Evolutionary conservation across 768 basidiomycete genomes (phyloP).

Genomic region (Collybia nuda): DNA sequence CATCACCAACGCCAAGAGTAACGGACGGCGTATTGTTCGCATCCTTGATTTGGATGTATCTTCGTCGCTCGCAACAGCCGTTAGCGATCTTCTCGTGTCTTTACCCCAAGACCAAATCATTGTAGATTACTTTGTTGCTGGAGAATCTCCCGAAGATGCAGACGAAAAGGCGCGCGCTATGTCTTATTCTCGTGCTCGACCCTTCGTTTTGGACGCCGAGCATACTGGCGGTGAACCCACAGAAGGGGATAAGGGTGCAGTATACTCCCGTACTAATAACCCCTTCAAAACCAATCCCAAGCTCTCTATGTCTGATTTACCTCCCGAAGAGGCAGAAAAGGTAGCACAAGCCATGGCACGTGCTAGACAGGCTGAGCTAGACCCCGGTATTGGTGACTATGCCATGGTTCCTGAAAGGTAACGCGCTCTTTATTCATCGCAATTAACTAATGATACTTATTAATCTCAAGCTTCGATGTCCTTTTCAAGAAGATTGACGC

Average conservation of each 20-base stretch:
- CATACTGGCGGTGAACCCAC: neutral
- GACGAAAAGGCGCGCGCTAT: slow-evolving; percentile 1
- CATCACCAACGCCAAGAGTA: neutral
- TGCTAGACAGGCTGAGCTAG: no score
- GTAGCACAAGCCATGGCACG: no score
- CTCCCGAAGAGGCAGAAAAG: no score
- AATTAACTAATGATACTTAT: neutral
- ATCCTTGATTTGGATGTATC: neutral
- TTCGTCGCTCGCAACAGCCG: neutral
- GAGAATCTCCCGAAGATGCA: slow-evolving; percentile 1
- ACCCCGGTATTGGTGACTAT: no score
- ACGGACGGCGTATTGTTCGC: neutral
- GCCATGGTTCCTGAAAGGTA: neutral
- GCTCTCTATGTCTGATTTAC: no score
- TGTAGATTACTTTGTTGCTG: slow-evolving; percentile 6
- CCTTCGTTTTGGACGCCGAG: neutral
- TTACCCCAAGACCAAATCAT: neutral
- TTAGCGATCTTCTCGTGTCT: neutral
- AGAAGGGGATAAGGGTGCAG: no score
- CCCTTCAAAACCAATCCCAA: no score
- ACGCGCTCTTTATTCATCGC: no score
- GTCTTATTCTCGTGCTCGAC: slow-evolving; percentile 3
- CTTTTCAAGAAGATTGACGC: neutral
- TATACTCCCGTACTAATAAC: no score
- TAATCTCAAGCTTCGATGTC: neutral